Percentiles rank a stretch among this genome's conserved stretches.
Conservation (phyloP, 169 alveolate genomes). For the Cryptosporidium sp. region DNA sequence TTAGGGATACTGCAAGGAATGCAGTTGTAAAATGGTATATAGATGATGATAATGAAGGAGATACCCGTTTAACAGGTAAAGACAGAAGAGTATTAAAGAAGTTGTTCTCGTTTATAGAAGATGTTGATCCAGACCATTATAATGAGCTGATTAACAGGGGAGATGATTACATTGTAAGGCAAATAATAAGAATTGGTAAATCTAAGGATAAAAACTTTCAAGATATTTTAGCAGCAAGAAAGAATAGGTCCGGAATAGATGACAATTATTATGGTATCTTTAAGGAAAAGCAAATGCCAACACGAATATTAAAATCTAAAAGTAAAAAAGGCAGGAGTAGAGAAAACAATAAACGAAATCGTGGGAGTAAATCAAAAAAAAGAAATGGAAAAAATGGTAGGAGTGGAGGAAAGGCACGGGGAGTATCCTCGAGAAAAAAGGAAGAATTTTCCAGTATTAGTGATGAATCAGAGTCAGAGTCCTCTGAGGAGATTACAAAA, state of each 20-base stretch:
- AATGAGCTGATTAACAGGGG: slow-evolving; percentile 34
- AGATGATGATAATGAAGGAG: slow-evolving; percentile 37
- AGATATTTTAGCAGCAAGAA: slow-evolving; percentile 18
- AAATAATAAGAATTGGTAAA: slow-evolving; percentile 25
- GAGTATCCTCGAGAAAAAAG: background rate
- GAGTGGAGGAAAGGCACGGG: background rate
- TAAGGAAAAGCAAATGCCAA: background rate
- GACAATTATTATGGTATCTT: background rate
- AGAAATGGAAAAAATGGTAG: slow-evolving; percentile 1
- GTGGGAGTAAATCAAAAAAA: background rate
- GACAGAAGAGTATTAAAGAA: slow-evolving; percentile 35
- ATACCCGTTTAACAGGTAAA: slow-evolving; percentile 34
- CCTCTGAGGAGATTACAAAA: background rate
- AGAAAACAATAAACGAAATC: background rate
- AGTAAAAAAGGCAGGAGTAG: background rate
- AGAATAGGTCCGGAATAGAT: background rate
- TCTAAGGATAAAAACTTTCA: slow-evolving; percentile 34
- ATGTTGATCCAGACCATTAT: slow-evolving; percentile 28
- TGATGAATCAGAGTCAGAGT: background rate
- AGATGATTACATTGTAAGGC: slow-evolving; percentile 56
- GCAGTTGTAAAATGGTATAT: slow-evolving; percentile 54
- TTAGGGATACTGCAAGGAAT: slow-evolving; percentile 57
- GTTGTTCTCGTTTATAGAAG: slow-evolving; percentile 26
- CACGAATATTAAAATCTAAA: background rate
- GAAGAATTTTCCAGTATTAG: background rate